Base-by-base conservation (phyloP, 148 eudicot genomes). In the Persicaria tinctoria region DNA sequence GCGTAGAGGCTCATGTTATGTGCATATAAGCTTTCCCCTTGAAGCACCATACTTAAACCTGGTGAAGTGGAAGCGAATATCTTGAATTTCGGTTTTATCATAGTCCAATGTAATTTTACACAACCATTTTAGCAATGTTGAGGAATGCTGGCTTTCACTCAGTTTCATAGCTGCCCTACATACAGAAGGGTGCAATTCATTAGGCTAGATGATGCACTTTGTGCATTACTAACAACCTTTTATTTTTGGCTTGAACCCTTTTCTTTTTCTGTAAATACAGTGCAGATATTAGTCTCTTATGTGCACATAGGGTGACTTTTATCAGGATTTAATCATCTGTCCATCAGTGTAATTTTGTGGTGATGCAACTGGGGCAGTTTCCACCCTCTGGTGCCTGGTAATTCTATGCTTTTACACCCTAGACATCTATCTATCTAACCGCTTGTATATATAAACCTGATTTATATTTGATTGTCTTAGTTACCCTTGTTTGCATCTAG, bases 181-280 rank as follows among this genome's bases (percentile, higher is more conserved):
- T 63, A 32, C 68, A 66, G 70, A 44, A 66, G 70, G 70, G 70
- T 66, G 48, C 46, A 41, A 66, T 66, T 66, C 48, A 14, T 46
- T 66, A 66, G 70, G 70, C 70, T 66, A 66, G 70, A 66, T 66
- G 70, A 44, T 66, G 70, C 70, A 66, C 46, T 10, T 63, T 63
- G 69, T 63, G 69, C 69, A 66, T 66, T 66, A 14, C 70, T 66
- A 66, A 66, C 70, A 66, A 66, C 48, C 70, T 66, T 66, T 41
- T 32, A 32, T 32, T 32, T 32, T 13, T 17, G 9, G 32, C 48
- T 41, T 66, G 48, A 66, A 66, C 70, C 70, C 18, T 66, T 13
- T 50, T 66, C 14, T 17, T 0, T 64, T 66, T 38, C 70, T 66
- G 70, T 66, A 66, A 66, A 66, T 66, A 66, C 70, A 66, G 14